Evolutionary conservation across 164 flowering plant species (phyloP).

Genomic region (Platanus orientalis): DNA sequence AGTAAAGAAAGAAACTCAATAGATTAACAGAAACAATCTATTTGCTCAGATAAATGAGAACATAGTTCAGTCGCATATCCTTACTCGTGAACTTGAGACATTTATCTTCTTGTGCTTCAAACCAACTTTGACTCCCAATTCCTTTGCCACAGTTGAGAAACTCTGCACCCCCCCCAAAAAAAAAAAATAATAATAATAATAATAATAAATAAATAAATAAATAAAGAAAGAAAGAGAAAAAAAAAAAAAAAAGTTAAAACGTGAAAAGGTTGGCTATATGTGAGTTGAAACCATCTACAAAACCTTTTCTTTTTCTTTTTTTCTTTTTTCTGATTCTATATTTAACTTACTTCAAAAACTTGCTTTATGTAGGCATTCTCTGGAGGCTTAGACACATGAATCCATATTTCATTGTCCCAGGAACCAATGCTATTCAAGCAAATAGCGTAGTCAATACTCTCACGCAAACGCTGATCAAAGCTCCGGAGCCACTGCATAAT

Average conservation of each 20-base stretch:
- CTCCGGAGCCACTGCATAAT: slow-evolving; percentile 82
- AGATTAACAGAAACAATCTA: background rate
- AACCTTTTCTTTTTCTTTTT: background rate
- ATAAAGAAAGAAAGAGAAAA: no score
- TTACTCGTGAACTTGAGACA: slow-evolving; percentile 91
- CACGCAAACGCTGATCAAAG: slow-evolving; percentile 90
- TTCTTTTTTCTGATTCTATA: background rate
- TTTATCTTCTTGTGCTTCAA: slow-evolving; percentile 97
- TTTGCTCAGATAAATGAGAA: background rate
- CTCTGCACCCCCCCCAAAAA: slow-evolving; percentile 69
- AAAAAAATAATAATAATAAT: slow-evolving; percentile 12
- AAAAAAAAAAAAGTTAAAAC: no score
- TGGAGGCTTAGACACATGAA: slow-evolving; percentile 98
- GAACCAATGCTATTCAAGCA: slow-evolving; percentile 96
- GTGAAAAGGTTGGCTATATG: background rate
- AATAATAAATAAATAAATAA: no score
- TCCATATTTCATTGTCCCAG: slow-evolving; percentile 56
- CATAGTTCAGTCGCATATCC: slow-evolving; percentile 19
- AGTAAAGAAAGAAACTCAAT: no score
- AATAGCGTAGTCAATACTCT: slow-evolving; percentile 93
- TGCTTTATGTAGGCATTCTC: slow-evolving; percentile 91
- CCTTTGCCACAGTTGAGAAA: slow-evolving; percentile 64
- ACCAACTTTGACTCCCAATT: slow-evolving; percentile 70
- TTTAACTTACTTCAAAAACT: slow-evolving; percentile 65
- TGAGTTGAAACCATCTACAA: slow-evolving; percentile 3